A percentile compares a stretch with the other conserved stretches of the same genome.
Conservation (phyloP, 352 stramenopile genomes). For the Phytophthora ramorum region DNA sequence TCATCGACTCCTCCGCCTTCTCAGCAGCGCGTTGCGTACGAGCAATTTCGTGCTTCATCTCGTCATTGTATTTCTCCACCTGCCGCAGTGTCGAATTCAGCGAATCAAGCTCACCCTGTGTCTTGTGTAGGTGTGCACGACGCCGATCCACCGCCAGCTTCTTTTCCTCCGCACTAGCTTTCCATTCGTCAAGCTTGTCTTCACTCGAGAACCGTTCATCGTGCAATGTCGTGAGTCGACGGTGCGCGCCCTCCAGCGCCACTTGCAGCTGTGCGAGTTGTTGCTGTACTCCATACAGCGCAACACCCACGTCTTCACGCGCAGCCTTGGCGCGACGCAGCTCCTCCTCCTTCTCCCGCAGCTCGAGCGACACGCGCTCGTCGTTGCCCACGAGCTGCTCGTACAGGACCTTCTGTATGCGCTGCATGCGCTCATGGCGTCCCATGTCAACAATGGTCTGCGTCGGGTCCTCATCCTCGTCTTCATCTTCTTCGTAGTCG, state of each 20-base stretch:
- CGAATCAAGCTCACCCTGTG: slow-evolving; percentile 88
- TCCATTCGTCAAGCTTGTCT: slow-evolving; percentile 77
- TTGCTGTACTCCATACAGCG: slow-evolving; percentile 95
- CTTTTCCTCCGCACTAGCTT: slow-evolving; percentile 65
- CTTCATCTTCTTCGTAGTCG: slow-evolving; percentile 57
- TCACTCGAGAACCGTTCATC: slow-evolving; percentile 76
- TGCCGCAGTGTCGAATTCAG: slow-evolving; percentile 87
- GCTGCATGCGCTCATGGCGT: slow-evolving; percentile 80
- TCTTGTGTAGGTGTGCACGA: slow-evolving; percentile 78
- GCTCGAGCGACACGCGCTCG: slow-evolving; percentile 70
- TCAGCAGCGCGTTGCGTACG: slow-evolving; percentile 92
- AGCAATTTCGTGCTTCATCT: slow-evolving; percentile 95
- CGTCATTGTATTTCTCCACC: slow-evolving; percentile 94
- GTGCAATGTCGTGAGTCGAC: slow-evolving; percentile 68
- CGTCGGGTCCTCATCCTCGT: slow-evolving; percentile 66
- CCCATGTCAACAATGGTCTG: slow-evolving; percentile 88
- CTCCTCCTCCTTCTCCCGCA: slow-evolving; percentile 84
- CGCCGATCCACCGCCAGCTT: slow-evolving; percentile 70
- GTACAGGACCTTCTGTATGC: slow-evolving; percentile 86
- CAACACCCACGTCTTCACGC: slow-evolving; percentile 91
- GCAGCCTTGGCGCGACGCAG: slow-evolving; percentile 66
- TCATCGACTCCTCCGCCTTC: slow-evolving; percentile 94
- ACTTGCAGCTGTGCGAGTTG: slow-evolving; percentile 94
- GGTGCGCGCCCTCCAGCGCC: slow-evolving; percentile 84
- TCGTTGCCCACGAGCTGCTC: slow-evolving; percentile 83